Base-by-base conservation (phyloP, 768 basidiomycete species). In the Boletus insuetus region DNA sequence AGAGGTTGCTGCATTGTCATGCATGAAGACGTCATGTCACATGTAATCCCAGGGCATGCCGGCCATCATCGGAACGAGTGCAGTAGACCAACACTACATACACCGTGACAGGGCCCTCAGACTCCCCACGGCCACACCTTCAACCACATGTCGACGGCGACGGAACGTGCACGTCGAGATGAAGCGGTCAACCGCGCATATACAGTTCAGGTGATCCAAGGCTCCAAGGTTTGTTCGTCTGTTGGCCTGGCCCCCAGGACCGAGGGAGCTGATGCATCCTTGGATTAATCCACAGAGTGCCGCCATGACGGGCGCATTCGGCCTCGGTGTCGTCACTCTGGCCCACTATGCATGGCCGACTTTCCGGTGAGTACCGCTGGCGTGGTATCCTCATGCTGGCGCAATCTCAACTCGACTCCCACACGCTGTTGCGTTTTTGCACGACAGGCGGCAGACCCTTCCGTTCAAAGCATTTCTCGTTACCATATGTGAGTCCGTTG, bases 381-480 rank as follows among this genome's bases (percentile, higher is more conserved):
- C 46, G 22, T 5, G 26, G n/a, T 16, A 9, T 24, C 24, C n/a
- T 14, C 29, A 29, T 29, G 26, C 26, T 26, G 26, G 26, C 8
- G 26, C 24, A 35, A 34, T 39, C 51, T 52, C 32, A 43, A 61
- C 44, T 39, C 26, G 41, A 4, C 26, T 37, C 40, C 22, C 37
- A 44, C 35, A n/a, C 24, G 29, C 26, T 44, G 29, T 46, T 13
- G 31, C 17, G 35, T 22, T 29, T 14, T 44, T 11, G 43, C 20
- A 31, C 7, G 39, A 35, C 58, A 92, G 91, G 58, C 83, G 86
- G 20, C 91, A 92, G 69, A 88, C 89, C 0, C 76, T 91, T 19
- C 82, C 88, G 4, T 83, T 92, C 77, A 94, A 94, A 69, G 83
- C 79, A 2, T 94, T 91, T 67, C 72, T 94, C 6, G 80, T 91